Conservation (phyloP, 2,329 filamentous ascomycete genomes). For the Chrysoporthe deuterocubensis region DNA sequence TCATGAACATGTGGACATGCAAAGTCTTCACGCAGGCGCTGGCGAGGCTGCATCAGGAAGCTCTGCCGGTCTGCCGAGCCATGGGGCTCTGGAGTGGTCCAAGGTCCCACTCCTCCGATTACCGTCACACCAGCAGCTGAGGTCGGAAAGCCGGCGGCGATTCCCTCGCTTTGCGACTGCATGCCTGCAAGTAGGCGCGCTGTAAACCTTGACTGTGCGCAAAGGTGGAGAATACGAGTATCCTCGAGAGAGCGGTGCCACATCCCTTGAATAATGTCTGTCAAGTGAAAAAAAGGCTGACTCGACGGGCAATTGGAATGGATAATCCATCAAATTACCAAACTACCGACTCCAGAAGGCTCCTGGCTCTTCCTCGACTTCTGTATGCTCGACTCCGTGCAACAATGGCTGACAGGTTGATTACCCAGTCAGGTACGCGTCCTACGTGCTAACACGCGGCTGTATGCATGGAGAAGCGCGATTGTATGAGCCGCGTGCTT, state of each 20-base stretch:
- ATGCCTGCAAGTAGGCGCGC: slow-evolving; percentile 7
- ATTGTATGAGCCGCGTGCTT: background rate
- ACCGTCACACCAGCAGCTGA: background rate
- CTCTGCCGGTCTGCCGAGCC: slow-evolving; percentile 18
- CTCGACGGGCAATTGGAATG: background rate
- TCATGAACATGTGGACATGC: slow-evolving; percentile 22
- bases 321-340: background rate
- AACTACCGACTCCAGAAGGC: background rate
- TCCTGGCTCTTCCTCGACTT: background rate
- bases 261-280: background rate
- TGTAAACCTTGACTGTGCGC: background rate
- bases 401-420: background rate
- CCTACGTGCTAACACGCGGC: background rate
- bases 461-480: background rate
- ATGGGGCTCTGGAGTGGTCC: background rate
- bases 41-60: slow-evolving; percentile 15
- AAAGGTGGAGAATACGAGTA: background rate
- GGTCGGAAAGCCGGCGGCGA: background rate
- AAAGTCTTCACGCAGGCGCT: slow-evolving; percentile 10
- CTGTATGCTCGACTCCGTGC: background rate
- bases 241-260: background rate
- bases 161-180: background rate
- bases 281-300: background rate
- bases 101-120: background rate
- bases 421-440: background rate